phyloP scores from a whole-genome alignment of 192 early-diverging fungal genomes.

The Pilobolus umbonatus region DNA sequence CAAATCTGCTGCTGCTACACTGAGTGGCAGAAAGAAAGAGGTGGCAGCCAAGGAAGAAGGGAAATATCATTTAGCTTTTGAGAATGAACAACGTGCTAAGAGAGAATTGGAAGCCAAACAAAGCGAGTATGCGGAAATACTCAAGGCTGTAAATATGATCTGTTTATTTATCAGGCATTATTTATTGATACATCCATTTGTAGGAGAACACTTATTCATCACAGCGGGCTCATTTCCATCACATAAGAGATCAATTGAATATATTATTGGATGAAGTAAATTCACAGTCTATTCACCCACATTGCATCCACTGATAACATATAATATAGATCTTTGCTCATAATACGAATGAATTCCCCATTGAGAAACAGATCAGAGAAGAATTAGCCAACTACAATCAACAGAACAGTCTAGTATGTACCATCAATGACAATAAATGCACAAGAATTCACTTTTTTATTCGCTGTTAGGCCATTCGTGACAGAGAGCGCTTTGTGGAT shows the following conservation, averaged over 20 bases:
- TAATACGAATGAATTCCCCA: neutral
- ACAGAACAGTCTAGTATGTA: constrained; percentile 14
- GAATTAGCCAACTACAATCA: constrained; percentile 18
- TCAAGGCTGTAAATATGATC: neutral
- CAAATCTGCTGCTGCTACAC: constrained; percentile 19
- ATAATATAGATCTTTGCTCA: constrained; percentile 12
- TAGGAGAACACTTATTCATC: neutral
- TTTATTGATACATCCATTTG: too few species aligned
- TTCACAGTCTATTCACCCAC: neutral
- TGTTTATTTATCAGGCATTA: neutral
- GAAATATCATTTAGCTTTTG: constrained; percentile 30
- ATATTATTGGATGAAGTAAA: constrained; percentile 10
- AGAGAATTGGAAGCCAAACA: constrained; percentile 9
- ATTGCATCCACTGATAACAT: neutral
- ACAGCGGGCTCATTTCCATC: constrained; percentile 9
- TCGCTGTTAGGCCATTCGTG: constrained; percentile 12
- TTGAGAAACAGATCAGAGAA: constrained; percentile 6
- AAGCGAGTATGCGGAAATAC: neutral
- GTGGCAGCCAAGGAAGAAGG: constrained; percentile 24
- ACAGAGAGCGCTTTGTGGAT: constrained; percentile 12
- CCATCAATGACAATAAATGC: neutral
- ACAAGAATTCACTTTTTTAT: neutral
- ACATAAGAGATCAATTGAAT: neutral
- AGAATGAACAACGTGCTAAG: constrained; percentile 18
- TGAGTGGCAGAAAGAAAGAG: constrained; percentile 23